A percentile compares a stretch with the other conserved stretches of the same genome.
phyloP scores from a whole-genome alignment of 495 filamentous ascomycete genomes.

The Daldinia decipiens region DNA sequence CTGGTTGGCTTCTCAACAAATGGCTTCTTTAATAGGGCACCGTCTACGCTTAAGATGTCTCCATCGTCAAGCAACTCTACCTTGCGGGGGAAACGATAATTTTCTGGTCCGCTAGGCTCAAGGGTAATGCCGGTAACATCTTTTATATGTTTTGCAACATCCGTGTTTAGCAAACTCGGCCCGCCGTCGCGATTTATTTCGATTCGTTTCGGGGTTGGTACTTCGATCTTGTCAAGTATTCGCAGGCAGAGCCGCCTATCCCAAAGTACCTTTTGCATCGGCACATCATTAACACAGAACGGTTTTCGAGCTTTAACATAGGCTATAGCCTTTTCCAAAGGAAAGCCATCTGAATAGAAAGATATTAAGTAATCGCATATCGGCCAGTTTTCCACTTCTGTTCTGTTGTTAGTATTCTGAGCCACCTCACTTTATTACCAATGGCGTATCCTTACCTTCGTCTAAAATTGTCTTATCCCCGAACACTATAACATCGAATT shows the following conservation, averaged over 20 bases:
- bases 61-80: slow-evolving; percentile 88
- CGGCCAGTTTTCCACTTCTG: slow-evolving; percentile 78
- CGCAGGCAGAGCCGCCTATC: slow-evolving; percentile 88
- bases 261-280: slow-evolving; percentile 98
- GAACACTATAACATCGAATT: slow-evolving; percentile 96
- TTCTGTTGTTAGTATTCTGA: slow-evolving; percentile 32
- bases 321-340: slow-evolving; percentile 94
- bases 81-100: slow-evolving; percentile 68
- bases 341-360: slow-evolving; percentile 98
- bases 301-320: slow-evolving; percentile 92
- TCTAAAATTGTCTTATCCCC: slow-evolving; percentile 98
- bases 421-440: not conserved
- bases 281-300: slow-evolving; percentile 96
- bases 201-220: slow-evolving; percentile 87
- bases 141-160: slow-evolving; percentile 81
- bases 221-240: slow-evolving; percentile 86
- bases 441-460: slow-evolving; percentile 66
- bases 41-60: slow-evolving; percentile 88
- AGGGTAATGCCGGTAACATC: slow-evolving; percentile 82
- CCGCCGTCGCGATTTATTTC: slow-evolving; percentile 96
- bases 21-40: slow-evolving; percentile 81
- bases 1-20: slow-evolving; percentile 99
- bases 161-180: slow-evolving; percentile 76
- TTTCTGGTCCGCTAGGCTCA: slow-evolving; percentile 75
- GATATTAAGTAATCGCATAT: slow-evolving; percentile 92